These are phyloP conservation scores for Aspergillus texensis DNA, from an alignment of 2,329 filamentous ascomycete genomes.

Conservation along the genomic window DNA sequence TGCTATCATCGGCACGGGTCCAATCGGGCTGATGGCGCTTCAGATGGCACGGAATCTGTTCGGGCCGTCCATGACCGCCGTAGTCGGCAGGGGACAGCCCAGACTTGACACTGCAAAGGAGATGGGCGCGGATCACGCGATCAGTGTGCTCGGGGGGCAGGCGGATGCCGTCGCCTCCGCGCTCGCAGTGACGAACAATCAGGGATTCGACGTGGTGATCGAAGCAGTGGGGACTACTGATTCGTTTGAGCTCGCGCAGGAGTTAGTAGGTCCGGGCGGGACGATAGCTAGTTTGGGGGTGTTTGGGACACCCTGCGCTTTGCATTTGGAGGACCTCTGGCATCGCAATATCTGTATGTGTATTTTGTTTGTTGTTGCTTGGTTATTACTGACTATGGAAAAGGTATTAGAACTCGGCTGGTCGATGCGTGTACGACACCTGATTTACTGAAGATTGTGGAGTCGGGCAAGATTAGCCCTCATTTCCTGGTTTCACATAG, in stretches of 20 bases:
- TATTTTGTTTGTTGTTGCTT: neutral
- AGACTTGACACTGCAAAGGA: conserved; percentile 51
- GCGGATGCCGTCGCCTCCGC: conserved; percentile 37
- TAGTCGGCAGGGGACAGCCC: conserved; percentile 54
- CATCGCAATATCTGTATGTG: conserved; percentile 55
- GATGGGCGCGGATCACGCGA: conserved; percentile 53
- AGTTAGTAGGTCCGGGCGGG: conserved; percentile 57
- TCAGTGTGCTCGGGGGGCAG: conserved; percentile 45
- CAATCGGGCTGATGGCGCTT: conserved; percentile 58
- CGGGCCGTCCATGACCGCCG: conserved; percentile 54
- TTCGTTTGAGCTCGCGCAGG: conserved; percentile 58
- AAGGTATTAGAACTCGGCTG: conserved; percentile 15
- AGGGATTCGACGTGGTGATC: conserved; percentile 60
- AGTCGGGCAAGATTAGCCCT: conserved; percentile 13
- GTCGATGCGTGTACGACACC: conserved; percentile 10
- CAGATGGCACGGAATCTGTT: conserved; percentile 58
- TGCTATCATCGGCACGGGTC: conserved; percentile 59
- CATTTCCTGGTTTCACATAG: conserved; percentile 17
- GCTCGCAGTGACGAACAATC: conserved; percentile 51
- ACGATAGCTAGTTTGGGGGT: conserved; percentile 62
- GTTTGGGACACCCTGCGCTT: conserved; percentile 54
- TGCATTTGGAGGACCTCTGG: conserved; percentile 61
- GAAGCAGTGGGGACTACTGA: conserved; percentile 60
- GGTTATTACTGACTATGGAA: neutral
- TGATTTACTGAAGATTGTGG: conserved; percentile 13